phyloP scores from a whole-genome alignment of 2,329 filamentous ascomycete genomes.

The Zelopaecilomyces penicillatus region DNA sequence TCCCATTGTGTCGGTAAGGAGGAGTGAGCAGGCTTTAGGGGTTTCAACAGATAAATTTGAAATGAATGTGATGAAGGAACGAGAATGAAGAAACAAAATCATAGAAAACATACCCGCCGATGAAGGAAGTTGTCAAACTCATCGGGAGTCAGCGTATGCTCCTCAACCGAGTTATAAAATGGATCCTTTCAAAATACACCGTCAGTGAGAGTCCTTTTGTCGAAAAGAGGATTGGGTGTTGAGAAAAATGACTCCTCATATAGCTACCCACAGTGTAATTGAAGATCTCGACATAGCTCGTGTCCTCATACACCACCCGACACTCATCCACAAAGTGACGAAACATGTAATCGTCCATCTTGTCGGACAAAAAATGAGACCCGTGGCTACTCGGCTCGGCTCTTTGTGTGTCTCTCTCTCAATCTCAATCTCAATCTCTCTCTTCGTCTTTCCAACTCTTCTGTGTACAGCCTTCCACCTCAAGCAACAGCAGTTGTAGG shows the following conservation, averaged over 20 bases:
- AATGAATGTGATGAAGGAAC: too few species aligned
- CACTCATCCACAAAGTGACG: slow-evolving; percentile 38
- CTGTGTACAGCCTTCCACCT: too few species aligned
- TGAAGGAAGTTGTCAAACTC: slow-evolving; percentile 52
- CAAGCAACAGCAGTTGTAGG: too few species aligned
- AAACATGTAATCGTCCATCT: slow-evolving; percentile 55
- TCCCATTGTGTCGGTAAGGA: too few species aligned
- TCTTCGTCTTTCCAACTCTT: too few species aligned
- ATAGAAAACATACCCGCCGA: slow-evolving; percentile 32
- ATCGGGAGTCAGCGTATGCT: slow-evolving; percentile 42
- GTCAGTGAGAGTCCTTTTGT: not conserved
- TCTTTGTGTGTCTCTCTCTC: not conserved
- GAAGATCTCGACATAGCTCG: slow-evolving; percentile 49
- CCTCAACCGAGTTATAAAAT: slow-evolving; percentile 39
- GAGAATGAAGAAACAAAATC: not conserved
- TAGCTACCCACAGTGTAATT: slow-evolving; percentile 43
- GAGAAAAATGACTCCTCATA: slow-evolving; percentile 11
- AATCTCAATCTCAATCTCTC: not conserved
- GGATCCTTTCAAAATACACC: slow-evolving; percentile 33
- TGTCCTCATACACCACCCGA: slow-evolving; percentile 41
- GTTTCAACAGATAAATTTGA: too few species aligned
- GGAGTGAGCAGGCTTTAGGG: too few species aligned
- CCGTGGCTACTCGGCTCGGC: too few species aligned
- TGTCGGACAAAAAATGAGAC: not conserved
- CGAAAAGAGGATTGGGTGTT: slow-evolving; percentile 3